These are phyloP conservation scores for Combretum micranthum DNA, from an alignment of 345 rosid genomes.

Conservation along the genomic window DNA sequence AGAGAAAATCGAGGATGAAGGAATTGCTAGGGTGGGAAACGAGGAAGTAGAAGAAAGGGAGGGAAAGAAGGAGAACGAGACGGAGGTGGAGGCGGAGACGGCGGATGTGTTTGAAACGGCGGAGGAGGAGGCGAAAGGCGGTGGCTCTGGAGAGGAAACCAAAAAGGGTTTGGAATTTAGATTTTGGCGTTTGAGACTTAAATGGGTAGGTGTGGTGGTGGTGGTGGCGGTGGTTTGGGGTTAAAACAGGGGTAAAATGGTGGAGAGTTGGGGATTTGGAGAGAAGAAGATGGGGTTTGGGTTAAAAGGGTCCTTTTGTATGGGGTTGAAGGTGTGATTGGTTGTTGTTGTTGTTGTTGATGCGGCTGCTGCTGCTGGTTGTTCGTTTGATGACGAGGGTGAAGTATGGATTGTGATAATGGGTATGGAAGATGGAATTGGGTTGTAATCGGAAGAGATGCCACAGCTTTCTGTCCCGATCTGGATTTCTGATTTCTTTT, in stretches of 20 bases:
- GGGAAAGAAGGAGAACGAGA: conserved; percentile 52
- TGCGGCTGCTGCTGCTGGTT: conserved; percentile 11
- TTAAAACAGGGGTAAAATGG: conserved; percentile 19
- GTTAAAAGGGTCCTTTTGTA: conserved; percentile 58
- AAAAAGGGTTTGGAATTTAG: conserved; percentile 16
- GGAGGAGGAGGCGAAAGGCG: conserved; percentile 36
- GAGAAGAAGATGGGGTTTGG: conserved; percentile 34
- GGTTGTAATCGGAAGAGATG: conserved; percentile 97
- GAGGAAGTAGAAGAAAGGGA: conserved; percentile 69
- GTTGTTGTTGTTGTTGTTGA: conserved; percentile 9
- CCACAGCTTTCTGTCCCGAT: conserved; percentile 99
- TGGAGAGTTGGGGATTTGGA: conserved; percentile 48
- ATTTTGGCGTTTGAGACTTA: conserved; percentile 5
- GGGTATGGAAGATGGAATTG: conserved; percentile 36
- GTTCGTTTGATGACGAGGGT: not conserved
- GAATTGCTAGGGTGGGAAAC: conserved; percentile 81
- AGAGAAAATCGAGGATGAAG: conserved; percentile 69
- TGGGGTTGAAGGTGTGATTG: conserved; percentile 48
- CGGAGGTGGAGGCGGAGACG: conserved; percentile 55
- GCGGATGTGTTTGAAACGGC: conserved; percentile 40
- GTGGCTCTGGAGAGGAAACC: conserved; percentile 44
- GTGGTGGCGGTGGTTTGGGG: conserved; percentile 10
- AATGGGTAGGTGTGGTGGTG: conserved; percentile 11
- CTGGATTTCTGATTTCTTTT: conserved; percentile 96
- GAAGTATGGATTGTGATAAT: conserved; percentile 17